A percentile compares a stretch with the other conserved stretches of the same genome.
These are phyloP conservation scores for Ophiocordyceps australis DNA, from an alignment of 2,329 filamentous ascomycete species.

Conservation along the genomic window DNA sequence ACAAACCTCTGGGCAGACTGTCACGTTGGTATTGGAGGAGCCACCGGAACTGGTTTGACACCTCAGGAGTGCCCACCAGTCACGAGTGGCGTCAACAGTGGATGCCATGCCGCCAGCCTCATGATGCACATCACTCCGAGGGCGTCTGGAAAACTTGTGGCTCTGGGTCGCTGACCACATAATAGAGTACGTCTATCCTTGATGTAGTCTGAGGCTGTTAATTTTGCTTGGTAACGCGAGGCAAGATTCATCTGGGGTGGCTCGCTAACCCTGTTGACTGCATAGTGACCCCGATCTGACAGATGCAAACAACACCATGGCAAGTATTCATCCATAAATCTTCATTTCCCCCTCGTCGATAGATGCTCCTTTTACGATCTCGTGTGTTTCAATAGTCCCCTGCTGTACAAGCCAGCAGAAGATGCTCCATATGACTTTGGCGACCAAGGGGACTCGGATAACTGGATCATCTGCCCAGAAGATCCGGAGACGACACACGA, in stretches of 20 bases:
- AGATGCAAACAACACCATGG: not conserved
- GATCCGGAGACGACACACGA: too few relatives aligned
- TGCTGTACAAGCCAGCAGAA: too few relatives aligned
- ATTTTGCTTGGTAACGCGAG: too few relatives aligned
- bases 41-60: conserved; percentile 46
- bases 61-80: conserved; percentile 35
- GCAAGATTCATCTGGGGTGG: too few relatives aligned
- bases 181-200: not conserved
- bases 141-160: not conserved
- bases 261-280: not conserved
- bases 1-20: conserved; percentile 32
- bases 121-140: not conserved
- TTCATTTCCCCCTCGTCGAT: too few relatives aligned
- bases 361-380: too few relatives aligned
- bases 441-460: too few relatives aligned
- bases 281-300: not conserved
- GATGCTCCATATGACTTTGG: too few relatives aligned
- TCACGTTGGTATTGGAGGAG: conserved; percentile 57
- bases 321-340: too few relatives aligned
- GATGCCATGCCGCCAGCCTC: conserved; percentile 39
- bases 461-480: too few relatives aligned
- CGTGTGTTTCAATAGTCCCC: too few relatives aligned
- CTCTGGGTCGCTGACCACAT: not conserved
- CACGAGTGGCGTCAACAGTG: conserved; percentile 22
- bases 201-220: too few relatives aligned